Evolutionary conservation across 192 early-diverging fungal genomes (phyloP).

Genomic region (Phlyctochytrium planicorne): DNA sequence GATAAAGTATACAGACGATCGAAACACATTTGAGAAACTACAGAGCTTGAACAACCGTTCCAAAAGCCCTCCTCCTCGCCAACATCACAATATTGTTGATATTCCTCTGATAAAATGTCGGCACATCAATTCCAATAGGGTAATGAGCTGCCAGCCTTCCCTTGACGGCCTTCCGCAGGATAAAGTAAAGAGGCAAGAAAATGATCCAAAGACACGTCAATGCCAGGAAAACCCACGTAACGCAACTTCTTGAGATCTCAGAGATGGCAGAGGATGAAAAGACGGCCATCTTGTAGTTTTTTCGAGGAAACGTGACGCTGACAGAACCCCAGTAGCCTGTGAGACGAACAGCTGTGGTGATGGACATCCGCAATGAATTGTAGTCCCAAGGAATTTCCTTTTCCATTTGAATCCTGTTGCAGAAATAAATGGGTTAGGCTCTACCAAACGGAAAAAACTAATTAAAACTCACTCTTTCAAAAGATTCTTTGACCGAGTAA

Average conservation of each 20-base stretch:
- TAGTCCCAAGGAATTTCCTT: constrained; percentile 50
- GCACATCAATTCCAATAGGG: background rate
- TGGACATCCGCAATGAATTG: constrained; percentile 21
- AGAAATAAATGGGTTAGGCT: background rate
- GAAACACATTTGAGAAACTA: too few species aligned
- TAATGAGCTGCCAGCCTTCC: constrained; percentile 20
- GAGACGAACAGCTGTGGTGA: constrained; percentile 26
- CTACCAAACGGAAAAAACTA: background rate
- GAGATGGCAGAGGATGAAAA: constrained; percentile 29
- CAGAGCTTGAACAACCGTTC: too few species aligned
- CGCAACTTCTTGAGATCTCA: constrained; percentile 12
- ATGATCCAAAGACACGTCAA: constrained; percentile 53
- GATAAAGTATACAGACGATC: too few species aligned
- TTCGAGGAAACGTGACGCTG: constrained; percentile 30
- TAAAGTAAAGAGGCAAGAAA: constrained; percentile 29
- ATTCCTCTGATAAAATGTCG: constrained; percentile 11
- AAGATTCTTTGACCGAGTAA: constrained; percentile 16
- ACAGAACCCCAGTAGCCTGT: constrained; percentile 36
- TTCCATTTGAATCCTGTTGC: constrained; percentile 28
- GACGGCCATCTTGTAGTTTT: constrained; percentile 31
- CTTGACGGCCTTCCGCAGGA: constrained; percentile 8
- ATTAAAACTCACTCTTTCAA: constrained; percentile 31
- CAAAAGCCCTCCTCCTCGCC: background rate
- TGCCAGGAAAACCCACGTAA: constrained; percentile 30
- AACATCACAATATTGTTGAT: constrained; percentile 3